Evolutionary conservation across 176 grass and related monocot species (phyloP), one percentile per base, ranked within the genome.

Genomic region (Neostapfia colusana): DNA sequence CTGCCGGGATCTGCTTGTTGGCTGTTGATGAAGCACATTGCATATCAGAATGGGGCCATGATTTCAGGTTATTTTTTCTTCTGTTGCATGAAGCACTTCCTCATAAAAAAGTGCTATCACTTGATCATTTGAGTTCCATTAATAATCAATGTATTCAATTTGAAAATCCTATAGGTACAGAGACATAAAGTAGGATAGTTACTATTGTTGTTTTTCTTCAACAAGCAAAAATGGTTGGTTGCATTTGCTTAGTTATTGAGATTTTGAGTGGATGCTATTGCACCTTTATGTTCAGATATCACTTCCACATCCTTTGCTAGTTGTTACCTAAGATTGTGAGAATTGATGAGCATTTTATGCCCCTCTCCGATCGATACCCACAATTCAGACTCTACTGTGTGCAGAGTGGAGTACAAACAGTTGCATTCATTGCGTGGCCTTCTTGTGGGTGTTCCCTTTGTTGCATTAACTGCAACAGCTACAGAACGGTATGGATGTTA

Each of bases 31-130:
- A 98, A 84, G 89, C 89, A 20, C 95, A 98, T 80, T 98, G 95
- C 82, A 94, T 98, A 86, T 98, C 95, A 50, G 91, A 94, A 76
- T 98, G 95, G 91, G 95, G 95, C 25, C 95, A 98, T 85, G 89
- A 98, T 94, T 98, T 98, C 91, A 98, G 89, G 91, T 97, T 84
- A 43, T 73, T 46, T 73, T 27, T 24, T 64, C 35, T 26, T 43
- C 39, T 75, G 41, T 80, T 43, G 15, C 8, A 25, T 17, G 21
- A 72, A 72, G 1, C 12, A 36, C 69, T 48, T 65, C 2, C 36
- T 76, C 7, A 56, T n/a, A 70, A 55, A 41, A 27, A 70, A 45
- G 24, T 7, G 17, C 38, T n/a, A 10, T n/a, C 49, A 56, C n/a
- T 72, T 18, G 8, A 35, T 2, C 25, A 76, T 76, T 63, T 54